Conservation (phyloP, 306 rosid genomes). For the Castanospermum australe region DNA sequence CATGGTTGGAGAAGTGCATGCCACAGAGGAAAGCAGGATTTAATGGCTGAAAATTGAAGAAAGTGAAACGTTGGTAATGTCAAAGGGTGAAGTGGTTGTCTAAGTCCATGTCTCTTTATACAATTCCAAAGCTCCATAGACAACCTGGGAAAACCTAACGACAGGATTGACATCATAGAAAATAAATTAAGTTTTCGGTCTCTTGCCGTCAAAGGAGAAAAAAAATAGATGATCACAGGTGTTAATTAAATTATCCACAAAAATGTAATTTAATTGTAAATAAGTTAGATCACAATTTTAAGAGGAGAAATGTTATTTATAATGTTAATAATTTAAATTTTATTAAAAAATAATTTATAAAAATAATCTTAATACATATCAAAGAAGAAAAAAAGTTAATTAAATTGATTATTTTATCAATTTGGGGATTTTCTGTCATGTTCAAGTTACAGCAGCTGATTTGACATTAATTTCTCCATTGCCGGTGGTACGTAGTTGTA, state of each 20-base stretch:
- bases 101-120: background rate
- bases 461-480: background rate
- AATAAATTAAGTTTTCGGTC: no score
- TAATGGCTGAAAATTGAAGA: constrained; percentile 16
- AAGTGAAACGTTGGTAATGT: constrained; percentile 4
- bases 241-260: no score
- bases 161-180: background rate
- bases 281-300: no score
- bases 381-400: background rate
- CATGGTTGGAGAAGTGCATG: constrained; percentile 5
- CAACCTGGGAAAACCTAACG: background rate
- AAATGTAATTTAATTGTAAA: no score
- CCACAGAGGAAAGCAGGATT: background rate
- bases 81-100: background rate
- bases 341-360: no score
- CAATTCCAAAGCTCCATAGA: background rate
- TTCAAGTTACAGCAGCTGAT: background rate
- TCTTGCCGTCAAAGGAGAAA: background rate
- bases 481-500: background rate
- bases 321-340: no score
- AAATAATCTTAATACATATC: no score
- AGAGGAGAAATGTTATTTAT: no score
- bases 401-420: background rate
- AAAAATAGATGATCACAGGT: no score
- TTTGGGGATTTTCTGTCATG: background rate